Evolutionary conservation across 371 early-diverging fungal species (phyloP).

Genomic region (Mucor plumbeus): DNA sequence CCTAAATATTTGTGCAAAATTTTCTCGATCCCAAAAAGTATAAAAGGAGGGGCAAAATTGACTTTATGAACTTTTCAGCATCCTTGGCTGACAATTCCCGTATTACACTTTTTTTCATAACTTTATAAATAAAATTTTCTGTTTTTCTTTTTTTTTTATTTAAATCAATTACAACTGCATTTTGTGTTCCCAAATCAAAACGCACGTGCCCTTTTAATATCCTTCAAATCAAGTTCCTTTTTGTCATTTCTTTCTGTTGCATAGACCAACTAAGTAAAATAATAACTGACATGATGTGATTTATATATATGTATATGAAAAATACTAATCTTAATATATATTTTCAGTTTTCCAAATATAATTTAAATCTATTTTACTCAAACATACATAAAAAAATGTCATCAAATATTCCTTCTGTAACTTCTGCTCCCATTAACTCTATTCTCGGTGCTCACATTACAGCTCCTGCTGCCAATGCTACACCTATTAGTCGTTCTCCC

Average conservation of each 20-base stretch:
- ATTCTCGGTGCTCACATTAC: conserved; percentile 42
- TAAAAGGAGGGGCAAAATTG: conserved; percentile 17
- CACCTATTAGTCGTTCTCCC: conserved; percentile 47
- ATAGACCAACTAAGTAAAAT: conserved; percentile 10
- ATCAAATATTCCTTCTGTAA: conserved; percentile 50
- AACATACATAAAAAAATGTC: conserved; percentile 29
- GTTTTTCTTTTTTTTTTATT: conserved; percentile 21
- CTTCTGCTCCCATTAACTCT: conserved; percentile 57
- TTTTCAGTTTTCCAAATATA: conserved; percentile 1
- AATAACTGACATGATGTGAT: neutral
- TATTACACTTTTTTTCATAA: conserved; percentile 43
- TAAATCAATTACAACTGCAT: conserved; percentile 4
- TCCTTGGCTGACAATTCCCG: conserved; percentile 53
- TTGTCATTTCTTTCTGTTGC: conserved; percentile 12
- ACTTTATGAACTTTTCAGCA: conserved; percentile 41
- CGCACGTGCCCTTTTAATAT: conserved; percentile 9
- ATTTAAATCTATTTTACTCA: neutral
- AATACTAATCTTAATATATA: neutral
- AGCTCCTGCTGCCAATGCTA: conserved; percentile 56
- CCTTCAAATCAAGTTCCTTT: conserved; percentile 13
- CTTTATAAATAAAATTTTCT: conserved; percentile 18
- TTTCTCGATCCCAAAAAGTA: conserved; percentile 23
- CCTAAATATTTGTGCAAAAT: conserved; percentile 3
- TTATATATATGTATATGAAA: too few relatives aligned
- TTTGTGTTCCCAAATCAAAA: conserved; percentile 12